Conservation (phyloP, 73 alveolate species). For the Breviolum minutum region DNA sequence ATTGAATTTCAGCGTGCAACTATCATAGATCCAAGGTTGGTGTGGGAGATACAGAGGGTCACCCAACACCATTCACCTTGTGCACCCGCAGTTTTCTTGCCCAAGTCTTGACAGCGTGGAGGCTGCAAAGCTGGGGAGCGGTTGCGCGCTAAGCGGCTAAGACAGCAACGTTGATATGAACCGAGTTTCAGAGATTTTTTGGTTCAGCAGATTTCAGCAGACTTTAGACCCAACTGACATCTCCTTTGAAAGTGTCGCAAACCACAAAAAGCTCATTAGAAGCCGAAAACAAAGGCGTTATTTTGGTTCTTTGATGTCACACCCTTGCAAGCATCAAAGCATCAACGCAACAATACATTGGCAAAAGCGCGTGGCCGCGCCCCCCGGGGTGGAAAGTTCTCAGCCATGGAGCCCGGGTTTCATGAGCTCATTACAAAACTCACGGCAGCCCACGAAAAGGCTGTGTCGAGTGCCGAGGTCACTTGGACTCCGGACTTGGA, state of each 20-base stretch:
- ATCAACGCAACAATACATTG: background rate
- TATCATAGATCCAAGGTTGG: background rate
- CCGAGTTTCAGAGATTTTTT: no score
- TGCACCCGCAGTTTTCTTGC: constrained; percentile 28
- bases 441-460: constrained; percentile 60
- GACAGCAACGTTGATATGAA: no score
- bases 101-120: constrained; percentile 1
- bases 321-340: no score
- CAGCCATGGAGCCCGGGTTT: constrained; percentile 53
- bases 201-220: no score
- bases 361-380: background rate
- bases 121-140: background rate
- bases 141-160: background rate
- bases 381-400: background rate
- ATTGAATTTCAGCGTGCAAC: background rate
- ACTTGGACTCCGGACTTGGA: background rate
- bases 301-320: no score
- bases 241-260: background rate
- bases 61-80: background rate
- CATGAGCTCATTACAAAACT: constrained; percentile 25
- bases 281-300: background rate
- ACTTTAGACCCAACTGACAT: background rate
- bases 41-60: background rate
- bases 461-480: constrained; percentile 34
- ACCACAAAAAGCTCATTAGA: background rate